Percentiles rank a stretch among this genome's conserved stretches.
phyloP scores from a whole-genome alignment of 2,329 filamentous ascomycete genomes.

The Macroventuria anomochaeta region DNA sequence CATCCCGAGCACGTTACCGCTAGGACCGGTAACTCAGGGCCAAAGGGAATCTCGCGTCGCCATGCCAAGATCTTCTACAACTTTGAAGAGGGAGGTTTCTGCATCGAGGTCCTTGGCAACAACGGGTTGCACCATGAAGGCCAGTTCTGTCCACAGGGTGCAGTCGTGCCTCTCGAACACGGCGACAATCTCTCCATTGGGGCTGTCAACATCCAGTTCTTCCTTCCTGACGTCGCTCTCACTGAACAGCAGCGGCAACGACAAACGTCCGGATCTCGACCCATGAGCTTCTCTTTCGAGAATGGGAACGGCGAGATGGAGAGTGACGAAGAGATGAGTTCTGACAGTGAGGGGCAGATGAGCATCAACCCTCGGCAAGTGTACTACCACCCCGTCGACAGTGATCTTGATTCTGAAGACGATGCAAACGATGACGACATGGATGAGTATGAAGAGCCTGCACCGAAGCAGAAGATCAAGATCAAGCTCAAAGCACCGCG shows the following conservation, averaged over 20 bases:
- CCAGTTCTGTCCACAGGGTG: conserved; percentile 27
- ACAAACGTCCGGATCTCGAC: conserved; percentile 59
- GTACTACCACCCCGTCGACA: conserved; percentile 39
- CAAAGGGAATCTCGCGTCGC: conserved; percentile 75
- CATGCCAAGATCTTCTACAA: conserved; percentile 78
- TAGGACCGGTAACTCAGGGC: conserved; percentile 62
- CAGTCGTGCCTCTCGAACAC: conserved; percentile 60
- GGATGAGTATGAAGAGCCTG: conserved; percentile 51
- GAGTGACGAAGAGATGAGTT: conserved; percentile 54
- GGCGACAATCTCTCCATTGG: conserved; percentile 75
- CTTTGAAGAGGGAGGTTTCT: conserved; percentile 66
- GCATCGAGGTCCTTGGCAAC: conserved; percentile 66
- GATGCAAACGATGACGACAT: conserved; percentile 37
- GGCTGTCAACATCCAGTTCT: conserved; percentile 71
- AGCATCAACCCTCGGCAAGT: conserved; percentile 45
- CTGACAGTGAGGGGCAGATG: conserved; percentile 39
- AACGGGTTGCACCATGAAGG: conserved; percentile 67
- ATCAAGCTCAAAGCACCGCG: conserved; percentile 39
- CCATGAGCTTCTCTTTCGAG: conserved; percentile 78
- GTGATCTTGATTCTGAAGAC: conserved; percentile 36
- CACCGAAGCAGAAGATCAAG: conserved; percentile 39
- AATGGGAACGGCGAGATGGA: conserved; percentile 63
- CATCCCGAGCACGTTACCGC: conserved; percentile 63
- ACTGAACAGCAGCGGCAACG: conserved; percentile 59
- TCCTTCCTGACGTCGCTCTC: conserved; percentile 61